Base-by-base conservation (phyloP, 192 early-diverging fungal species). In the Podila epigama region DNA sequence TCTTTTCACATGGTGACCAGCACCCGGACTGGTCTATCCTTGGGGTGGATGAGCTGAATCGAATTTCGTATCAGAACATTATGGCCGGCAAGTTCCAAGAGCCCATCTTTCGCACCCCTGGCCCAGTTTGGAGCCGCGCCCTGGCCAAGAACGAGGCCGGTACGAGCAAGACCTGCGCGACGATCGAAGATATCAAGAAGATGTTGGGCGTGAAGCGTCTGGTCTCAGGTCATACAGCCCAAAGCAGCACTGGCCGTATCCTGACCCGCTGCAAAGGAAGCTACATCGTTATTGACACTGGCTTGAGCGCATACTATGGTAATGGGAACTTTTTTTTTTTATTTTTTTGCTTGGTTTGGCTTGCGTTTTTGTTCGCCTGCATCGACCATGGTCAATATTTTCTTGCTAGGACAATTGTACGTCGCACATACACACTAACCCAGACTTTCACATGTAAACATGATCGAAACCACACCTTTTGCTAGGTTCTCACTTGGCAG, bases 191-290 rank as follows among this genome's bases (percentile, higher is more conserved):
- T 33, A 60, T 68, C 37, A 77, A 77, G 50, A 77, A 77, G 51
- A 50, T 48, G 0, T 66, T 68, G n/a, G 66, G 72, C 36, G 72
- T 88, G 2, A 87, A 86, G 58, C 82, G 91, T 6, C 87, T 94
- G 81, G 85, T 93, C 18, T 79, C 92, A 15, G 92, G 91, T 20
- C 91, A 92, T 52, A 92, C 90, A 1, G 81, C 85, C 13, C 90
- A 92, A 59, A 63, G 68, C 57, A 70, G 65, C 0, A 73, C 79
- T 20, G 75, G 89, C 58, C 44, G 82, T 37, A 89, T 94, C 37
- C 66, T 85, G 9, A 85, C 88, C 25, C 80, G 88, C 1, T 94
- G 89, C 70, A 71, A 87, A 36, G 86, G 86, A 15, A 79, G 80
- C 28, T 83, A 89, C 31, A 72, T 88, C 57, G 79, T 92, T 33